Base-by-base conservation (phyloP, 2,329 filamentous ascomycete genomes). In the Corniculantispora saksenae region DNA sequence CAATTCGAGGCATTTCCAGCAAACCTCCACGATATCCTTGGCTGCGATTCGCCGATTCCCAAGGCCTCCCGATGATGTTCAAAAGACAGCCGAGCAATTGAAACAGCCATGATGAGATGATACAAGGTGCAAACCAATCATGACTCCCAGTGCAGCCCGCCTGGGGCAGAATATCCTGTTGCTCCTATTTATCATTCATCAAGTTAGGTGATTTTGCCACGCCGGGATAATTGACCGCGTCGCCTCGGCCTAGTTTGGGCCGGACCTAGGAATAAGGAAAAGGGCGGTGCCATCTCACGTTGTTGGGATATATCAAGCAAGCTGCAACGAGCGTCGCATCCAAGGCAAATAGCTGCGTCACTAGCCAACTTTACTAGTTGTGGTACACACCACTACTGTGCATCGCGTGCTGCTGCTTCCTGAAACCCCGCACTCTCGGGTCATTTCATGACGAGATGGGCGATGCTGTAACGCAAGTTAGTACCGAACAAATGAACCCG, bases 11-110 rank as follows among this genome's bases (percentile, higher is more conserved):
- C 75, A 8, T 74, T 70, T 2, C 79, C 78, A 3, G 73, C 73
- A 54, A 83, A 82, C 5, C 76, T 69, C 81, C 82, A 84, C 1
- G 81, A 82, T 51, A 84, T 78, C 0, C 82, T 75, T 10, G 82
- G 82, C 12, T 72, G 61, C 0, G 73, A 69, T 62, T 83, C 80
- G 2, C 74, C 79, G 32, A 84, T 82, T 7, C 82, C 82, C 3
- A 83, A 68, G 21, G 78, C 74, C 4, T 69, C 64, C 1, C 73
- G 74, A 43, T 82, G 78, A 57, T 82, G 79, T 68, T 82, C 80
- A 61, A 82, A 81, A 1, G 72, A 74, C 12, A 82, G 64, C 43
- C 75, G 72, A 0, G 75, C 74, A 13, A 81, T 79, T 12, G 75
- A 74, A 6, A 80, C 72, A 40, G 77, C 72, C 78, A 80, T 80